Evolutionary conservation across 1,139 yeast genomes (phyloP).

Genomic region (Geotrichum europaeum): DNA sequence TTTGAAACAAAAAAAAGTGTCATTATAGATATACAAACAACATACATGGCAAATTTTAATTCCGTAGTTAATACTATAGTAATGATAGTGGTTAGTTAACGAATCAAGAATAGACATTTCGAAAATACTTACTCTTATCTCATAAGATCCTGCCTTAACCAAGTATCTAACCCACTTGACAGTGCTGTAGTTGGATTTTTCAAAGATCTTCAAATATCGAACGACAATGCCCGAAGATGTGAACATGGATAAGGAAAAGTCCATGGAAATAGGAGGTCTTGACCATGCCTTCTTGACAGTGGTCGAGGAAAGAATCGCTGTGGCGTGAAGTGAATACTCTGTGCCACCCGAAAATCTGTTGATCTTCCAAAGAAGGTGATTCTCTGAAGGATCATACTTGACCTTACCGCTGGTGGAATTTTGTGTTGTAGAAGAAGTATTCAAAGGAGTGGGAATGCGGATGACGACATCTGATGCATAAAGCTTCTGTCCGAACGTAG

Average conservation of each 20-base stretch:
- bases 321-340: slow-evolving; percentile 52
- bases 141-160: slow-evolving; percentile 73
- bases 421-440: slow-evolving; percentile 43
- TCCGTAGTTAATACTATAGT: neutral
- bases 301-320: slow-evolving; percentile 40
- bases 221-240: slow-evolving; percentile 75
- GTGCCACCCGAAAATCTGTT: slow-evolving; percentile 62
- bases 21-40: neutral
- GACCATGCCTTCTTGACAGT: slow-evolving; percentile 46
- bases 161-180: slow-evolving; percentile 84
- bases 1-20: neutral
- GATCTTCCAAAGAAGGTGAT: slow-evolving; percentile 63
- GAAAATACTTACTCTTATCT: slow-evolving; percentile 43
- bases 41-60: neutral
- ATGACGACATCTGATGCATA: slow-evolving; percentile 62
- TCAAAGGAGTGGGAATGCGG: slow-evolving; percentile 65
- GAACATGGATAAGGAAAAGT: slow-evolving; percentile 68
- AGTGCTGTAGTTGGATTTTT: slow-evolving; percentile 59
- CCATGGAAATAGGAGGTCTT: slow-evolving; percentile 70
- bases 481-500: slow-evolving; percentile 56
- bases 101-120: neutral
- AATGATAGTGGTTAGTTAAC: neutral
- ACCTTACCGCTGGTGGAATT: slow-evolving; percentile 57
- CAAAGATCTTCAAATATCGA: slow-evolving; percentile 63
- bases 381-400: slow-evolving; percentile 62